Percentiles rank a stretch among this genome's conserved stretches.
Conservation (phyloP, 805 yeast species). For the Ogataea glucozyma region DNA sequence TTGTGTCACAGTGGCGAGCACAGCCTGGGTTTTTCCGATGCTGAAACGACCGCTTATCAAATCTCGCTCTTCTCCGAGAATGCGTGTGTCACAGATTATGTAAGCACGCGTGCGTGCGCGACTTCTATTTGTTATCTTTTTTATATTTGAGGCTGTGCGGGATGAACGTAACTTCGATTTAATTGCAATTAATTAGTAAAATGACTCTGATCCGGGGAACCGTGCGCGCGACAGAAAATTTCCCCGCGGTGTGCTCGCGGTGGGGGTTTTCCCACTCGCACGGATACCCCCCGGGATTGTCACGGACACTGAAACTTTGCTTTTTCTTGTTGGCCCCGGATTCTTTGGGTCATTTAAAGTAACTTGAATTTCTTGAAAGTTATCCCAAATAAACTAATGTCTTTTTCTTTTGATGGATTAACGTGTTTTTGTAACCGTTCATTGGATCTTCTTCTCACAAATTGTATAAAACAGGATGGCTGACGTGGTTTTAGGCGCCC, state of each 20-base stretch:
- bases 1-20: too few relatives aligned
- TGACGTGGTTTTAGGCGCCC: slow-evolving; percentile 95
- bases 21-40: slow-evolving; percentile 1
- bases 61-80: slow-evolving; percentile 4
- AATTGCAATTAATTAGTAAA: slow-evolving; percentile 1
- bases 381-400: background rate
- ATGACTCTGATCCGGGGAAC: background rate
- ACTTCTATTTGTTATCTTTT: background rate
- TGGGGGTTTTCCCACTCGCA: too few relatives aligned
- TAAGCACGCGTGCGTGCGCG: background rate
- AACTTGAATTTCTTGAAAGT: background rate
- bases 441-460: slow-evolving; percentile 1
- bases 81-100: background rate
- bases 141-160: background rate
- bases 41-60: slow-evolving; percentile 1
- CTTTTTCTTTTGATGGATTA: slow-evolving; percentile 17
- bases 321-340: background rate
- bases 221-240: too few relatives aligned
- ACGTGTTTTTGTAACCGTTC: slow-evolving; percentile 22
- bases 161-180: background rate
- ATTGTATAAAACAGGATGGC: slow-evolving; percentile 48
- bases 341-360: slow-evolving; percentile 1
- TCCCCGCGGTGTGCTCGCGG: background rate
- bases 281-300: too few relatives aligned
- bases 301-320: too few relatives aligned